Evolutionary conservation across 2,329 filamentous ascomycete species (phyloP).

Genomic region (Cercospora sesami): DNA sequence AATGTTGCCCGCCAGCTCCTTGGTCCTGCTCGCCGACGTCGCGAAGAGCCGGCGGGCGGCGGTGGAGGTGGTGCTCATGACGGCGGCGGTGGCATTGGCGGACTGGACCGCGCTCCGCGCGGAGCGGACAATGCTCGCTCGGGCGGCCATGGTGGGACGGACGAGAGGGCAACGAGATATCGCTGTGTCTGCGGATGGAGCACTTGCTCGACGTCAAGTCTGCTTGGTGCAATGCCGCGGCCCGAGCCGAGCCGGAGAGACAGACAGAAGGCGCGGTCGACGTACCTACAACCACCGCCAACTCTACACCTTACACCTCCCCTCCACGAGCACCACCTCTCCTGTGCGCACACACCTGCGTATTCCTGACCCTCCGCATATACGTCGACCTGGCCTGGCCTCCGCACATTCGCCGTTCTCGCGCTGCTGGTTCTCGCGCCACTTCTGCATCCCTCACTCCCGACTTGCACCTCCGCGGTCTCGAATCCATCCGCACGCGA

Average conservation of each 20-base stretch:
- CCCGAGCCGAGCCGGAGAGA: not conserved
- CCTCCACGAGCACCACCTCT: not conserved
- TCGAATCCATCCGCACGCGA: not conserved
- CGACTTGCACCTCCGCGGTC: not conserved
- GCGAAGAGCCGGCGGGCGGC: slow-evolving; percentile 45
- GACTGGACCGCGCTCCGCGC: slow-evolving; percentile 11
- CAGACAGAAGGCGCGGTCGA: not conserved
- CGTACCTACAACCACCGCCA: not conserved
- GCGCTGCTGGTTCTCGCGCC: slow-evolving; percentile 2
- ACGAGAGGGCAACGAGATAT: not conserved
- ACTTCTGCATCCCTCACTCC: not conserved
- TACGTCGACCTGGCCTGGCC: not conserved
- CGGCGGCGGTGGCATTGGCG: slow-evolving; percentile 11
- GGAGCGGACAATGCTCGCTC: slow-evolving; percentile 19
- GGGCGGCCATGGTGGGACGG: slow-evolving; percentile 18
- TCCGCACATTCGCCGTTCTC: not conserved
- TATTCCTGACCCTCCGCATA: not conserved
- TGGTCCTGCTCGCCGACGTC: slow-evolving; percentile 44
- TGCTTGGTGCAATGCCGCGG: not conserved
- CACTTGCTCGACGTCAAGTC: not conserved
- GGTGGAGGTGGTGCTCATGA: slow-evolving; percentile 11
- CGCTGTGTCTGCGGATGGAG: not conserved
- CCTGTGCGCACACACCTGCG: not conserved
- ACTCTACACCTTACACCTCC: not conserved
- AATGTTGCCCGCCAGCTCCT: slow-evolving; percentile 46